Evolutionary conservation across 2,329 filamentous ascomycete genomes (phyloP).

Genomic region (Ophiostoma perfectum): DNA sequence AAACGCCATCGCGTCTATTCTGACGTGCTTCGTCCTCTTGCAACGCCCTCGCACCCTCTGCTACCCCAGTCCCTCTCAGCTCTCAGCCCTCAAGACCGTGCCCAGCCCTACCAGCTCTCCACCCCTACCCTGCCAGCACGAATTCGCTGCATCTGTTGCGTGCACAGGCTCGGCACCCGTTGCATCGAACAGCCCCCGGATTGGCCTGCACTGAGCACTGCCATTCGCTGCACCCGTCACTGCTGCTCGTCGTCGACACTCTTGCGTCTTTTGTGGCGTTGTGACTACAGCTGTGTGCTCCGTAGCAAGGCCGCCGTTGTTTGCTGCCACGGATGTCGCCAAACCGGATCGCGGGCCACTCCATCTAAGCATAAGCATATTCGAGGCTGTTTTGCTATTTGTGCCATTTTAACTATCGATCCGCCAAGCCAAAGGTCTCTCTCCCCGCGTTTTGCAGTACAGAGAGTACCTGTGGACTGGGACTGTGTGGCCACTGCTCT

Average conservation of each 20-base stretch:
- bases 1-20: conserved; percentile 7
- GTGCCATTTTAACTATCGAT: not conserved
- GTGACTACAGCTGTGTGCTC: not conserved
- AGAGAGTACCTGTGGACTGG: not conserved
- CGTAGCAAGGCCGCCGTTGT: not conserved
- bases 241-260: not conserved
- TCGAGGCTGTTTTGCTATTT: not conserved
- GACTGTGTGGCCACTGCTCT: not conserved
- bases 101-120: not conserved
- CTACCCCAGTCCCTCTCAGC: not conserved
- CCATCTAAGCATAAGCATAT: not conserved
- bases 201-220: not conserved
- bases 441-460: not conserved
- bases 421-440: not conserved
- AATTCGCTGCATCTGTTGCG: conserved; percentile 1
- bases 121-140: not conserved
- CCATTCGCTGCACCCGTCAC: not conserved
- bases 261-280: conserved; percentile 6
- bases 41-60: not conserved
- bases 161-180: not conserved
- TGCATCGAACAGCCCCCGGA: not conserved
- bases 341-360: not conserved
- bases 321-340: not conserved
- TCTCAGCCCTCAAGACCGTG: not conserved
- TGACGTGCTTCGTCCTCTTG: not conserved